Evolutionary conservation across 1,139 yeast species (phyloP), one percentile per base, ranked within the genome.

Genomic region (Kodamaea plutei): DNA sequence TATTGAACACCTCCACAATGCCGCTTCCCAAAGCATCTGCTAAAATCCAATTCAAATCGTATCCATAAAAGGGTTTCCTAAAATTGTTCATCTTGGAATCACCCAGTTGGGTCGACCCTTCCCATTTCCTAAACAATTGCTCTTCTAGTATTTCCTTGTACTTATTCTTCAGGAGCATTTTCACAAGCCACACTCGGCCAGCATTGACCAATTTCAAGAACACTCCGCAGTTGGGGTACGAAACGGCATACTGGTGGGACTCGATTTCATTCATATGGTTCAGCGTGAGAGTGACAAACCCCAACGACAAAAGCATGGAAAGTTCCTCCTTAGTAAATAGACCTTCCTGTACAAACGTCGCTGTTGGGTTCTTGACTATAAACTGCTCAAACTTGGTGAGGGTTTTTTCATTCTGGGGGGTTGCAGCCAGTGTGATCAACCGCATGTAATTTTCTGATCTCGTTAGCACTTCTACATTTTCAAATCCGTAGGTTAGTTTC

Each of bases 11-110:
- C 45, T 82, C 91, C 2, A 77, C 53, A 25, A 72, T 60, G 0
- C 93, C 93, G n/a, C 75, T 66, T 0, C 93, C 93, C 34, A 74
- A 62, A 28, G 79, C 69, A 40, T 78, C 81, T 15, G 81, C 79
- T 27, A 84, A 48, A 1, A 73, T 58, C 88, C 88, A 83, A 30
- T 68, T 62, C 20, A 83, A 52, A 35, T 67, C 73, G 29, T 73
- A 60, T 0, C 89, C 91, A 36, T 71, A 69, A 40, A 76, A 73
- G 4, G 80, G 81, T 30, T 67, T 61, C 56, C 79, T 67, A 37
- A 70, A 71, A 22, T 63, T 57, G 33, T 65, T 69, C 55, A 69
- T 61, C 29, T 64, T 58, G 24, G 46, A 39, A 4, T 46, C 48
- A 0, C 63, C 63, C 32, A 42, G 48, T 4, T 24, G 13, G 23